These are phyloP conservation scores for Hygrocybe coccinea DNA, from an alignment of 768 basidiomycete species.

Conservation along the genomic window DNA sequence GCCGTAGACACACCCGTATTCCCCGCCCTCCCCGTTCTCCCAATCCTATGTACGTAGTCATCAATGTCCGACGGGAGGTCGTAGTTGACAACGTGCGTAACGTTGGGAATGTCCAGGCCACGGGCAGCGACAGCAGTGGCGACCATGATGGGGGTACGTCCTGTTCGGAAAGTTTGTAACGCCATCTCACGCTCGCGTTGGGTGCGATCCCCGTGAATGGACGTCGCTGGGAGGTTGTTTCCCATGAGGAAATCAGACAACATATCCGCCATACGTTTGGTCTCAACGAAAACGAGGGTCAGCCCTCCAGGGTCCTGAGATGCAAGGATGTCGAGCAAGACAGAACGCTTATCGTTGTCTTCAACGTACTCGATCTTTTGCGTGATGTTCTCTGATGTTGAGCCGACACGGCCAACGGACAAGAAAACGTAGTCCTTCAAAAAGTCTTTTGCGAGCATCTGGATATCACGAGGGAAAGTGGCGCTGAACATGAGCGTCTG, in stretches of 20 bases:
- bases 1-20: constrained; percentile 95
- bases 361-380: constrained; percentile 99
- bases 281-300: constrained; percentile 97
- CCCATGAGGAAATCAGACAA: constrained; percentile 90
- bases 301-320: constrained; percentile 59
- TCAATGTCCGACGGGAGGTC: constrained; percentile 97
- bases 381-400: constrained; percentile 98
- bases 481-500: constrained; percentile 99
- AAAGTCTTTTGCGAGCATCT: constrained; percentile 93
- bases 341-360: constrained; percentile 93
- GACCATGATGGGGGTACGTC: constrained; percentile 92
- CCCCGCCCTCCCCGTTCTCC: constrained; percentile 97
- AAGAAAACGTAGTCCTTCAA: constrained; percentile 99
- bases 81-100: constrained; percentile 98
- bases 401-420: constrained; percentile 96
- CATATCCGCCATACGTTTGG: constrained; percentile 99
- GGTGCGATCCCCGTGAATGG: constrained; percentile 96
- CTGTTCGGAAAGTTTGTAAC: constrained; percentile 90
- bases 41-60: constrained; percentile 98
- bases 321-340: constrained; percentile 87
- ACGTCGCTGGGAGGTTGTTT: constrained; percentile 83
- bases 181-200: constrained; percentile 98
- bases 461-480: constrained; percentile 98
- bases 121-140: constrained; percentile 98
- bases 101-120: constrained; percentile 98